These are phyloP conservation scores for Rhododendron kiyosumense DNA, from an alignment of 148 eudicot genomes.

Conservation along the genomic window DNA sequence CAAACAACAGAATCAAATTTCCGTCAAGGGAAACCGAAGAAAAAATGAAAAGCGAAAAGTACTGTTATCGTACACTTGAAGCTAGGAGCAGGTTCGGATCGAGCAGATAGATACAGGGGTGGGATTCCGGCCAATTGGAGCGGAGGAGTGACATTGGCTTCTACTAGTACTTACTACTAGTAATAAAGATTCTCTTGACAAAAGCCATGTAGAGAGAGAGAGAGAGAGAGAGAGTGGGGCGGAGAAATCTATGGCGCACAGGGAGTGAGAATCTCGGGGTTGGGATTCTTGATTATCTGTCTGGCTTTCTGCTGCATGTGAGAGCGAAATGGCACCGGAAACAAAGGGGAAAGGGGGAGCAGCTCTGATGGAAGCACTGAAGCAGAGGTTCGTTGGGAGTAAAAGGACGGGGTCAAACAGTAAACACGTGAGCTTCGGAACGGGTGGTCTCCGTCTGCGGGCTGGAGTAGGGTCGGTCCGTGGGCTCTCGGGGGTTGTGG, in stretches of 20 bases:
- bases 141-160: background rate
- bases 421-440: background rate
- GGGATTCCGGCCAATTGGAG: slow-evolving; percentile 1
- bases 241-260: slow-evolving; percentile 4
- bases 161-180: background rate
- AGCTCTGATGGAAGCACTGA: background rate
- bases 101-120: background rate
- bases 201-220: background rate
- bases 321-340: background rate
- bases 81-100: background rate
- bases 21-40: background rate
- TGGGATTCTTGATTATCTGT: background rate
- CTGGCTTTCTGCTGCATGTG: background rate
- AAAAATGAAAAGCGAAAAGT: background rate
- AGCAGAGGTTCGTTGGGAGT: background rate
- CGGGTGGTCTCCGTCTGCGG: background rate
- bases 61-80: background rate
- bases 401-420: background rate
- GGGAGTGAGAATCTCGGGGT: background rate
- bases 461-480: background rate
- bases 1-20: background rate
- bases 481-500: background rate
- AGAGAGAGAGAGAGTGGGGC: background rate
- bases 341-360: background rate
- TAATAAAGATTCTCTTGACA: background rate